phyloP scores from a whole-genome alignment of 192 early-diverging fungal genomes.

The Mortierella alpina region DNA sequence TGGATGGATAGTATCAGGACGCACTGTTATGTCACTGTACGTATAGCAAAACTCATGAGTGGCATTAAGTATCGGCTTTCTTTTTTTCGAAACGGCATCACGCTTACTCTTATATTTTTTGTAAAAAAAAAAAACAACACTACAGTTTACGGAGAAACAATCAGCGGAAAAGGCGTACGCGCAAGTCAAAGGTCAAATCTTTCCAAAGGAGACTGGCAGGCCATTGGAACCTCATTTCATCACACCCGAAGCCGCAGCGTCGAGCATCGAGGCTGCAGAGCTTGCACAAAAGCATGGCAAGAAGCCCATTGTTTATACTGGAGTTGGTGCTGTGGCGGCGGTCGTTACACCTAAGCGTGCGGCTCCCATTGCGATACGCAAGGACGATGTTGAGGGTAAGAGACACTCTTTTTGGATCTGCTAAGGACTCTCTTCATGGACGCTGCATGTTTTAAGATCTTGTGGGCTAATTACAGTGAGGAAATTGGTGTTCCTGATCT shows the following conservation, averaged over 20 bases:
- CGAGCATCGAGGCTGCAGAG: conserved; percentile 29
- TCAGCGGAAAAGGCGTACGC: conserved; percentile 25
- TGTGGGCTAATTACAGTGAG: too few relatives aligned
- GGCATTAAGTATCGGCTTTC: not conserved
- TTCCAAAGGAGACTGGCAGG: conserved; percentile 46
- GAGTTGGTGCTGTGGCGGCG: not conserved
- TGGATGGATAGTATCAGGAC: conserved; percentile 75
- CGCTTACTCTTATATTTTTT: not conserved
- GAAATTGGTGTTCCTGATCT: not conserved
- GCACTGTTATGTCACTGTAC: conserved; percentile 72
- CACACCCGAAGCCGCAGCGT: conserved; percentile 24
- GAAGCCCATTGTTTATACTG: conserved; percentile 31
- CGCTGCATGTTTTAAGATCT: too few relatives aligned
- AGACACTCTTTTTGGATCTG: not conserved
- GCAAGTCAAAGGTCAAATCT: conserved; percentile 17
- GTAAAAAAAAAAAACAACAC: not conserved
- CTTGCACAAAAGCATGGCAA: conserved; percentile 32
- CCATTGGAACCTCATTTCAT: conserved; percentile 27
- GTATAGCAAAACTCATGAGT: conserved; percentile 2
- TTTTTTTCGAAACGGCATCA: not conserved
- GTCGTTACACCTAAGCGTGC: not conserved
- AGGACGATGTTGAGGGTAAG: conserved; percentile 20
- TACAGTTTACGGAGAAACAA: conserved; percentile 25
- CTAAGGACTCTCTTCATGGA: too few relatives aligned
- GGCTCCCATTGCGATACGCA: conserved; percentile 6